phyloP scores from a whole-genome alignment of 106 monocot species.

The Acanthochlamys bracteata region DNA sequence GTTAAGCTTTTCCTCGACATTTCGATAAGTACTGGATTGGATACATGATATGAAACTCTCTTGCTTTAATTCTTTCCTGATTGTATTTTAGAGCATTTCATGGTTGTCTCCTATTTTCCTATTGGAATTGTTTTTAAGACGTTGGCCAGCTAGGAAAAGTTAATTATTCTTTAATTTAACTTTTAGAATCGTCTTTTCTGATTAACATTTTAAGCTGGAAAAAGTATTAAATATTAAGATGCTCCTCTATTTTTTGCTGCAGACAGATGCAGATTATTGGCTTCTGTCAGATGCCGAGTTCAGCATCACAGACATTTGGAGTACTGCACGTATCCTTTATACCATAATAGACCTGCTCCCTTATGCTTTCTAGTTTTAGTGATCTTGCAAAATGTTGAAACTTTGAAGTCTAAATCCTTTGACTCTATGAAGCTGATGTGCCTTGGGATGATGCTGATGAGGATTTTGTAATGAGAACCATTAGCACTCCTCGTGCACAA shows the following conservation, averaged over 20 bases:
- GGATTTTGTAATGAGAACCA: slow-evolving; percentile 9
- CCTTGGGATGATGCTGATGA: slow-evolving; percentile 35
- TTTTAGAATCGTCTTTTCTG: too few species aligned
- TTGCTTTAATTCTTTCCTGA: too few species aligned
- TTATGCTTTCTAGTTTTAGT: not conserved
- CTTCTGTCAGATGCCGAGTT: slow-evolving; percentile 50
- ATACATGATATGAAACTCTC: too few species aligned
- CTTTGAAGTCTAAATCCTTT: not conserved
- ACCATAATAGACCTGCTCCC: not conserved
- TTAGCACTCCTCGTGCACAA: slow-evolving; percentile 19
- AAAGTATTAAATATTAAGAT: not conserved
- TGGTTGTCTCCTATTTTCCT: too few species aligned
- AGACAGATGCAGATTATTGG: slow-evolving; percentile 68
- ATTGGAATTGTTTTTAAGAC: too few species aligned
- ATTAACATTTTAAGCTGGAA: too few species aligned
- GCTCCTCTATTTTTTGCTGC: slow-evolving; percentile 16
- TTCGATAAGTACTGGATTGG: too few species aligned
- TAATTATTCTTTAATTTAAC: too few species aligned
- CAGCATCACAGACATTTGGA: slow-evolving; percentile 59
- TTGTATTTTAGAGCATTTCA: too few species aligned
- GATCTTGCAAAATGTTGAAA: not conserved
- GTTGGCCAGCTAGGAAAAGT: too few species aligned
- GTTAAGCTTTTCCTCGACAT: too few species aligned
- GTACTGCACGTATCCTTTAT: slow-evolving; percentile 35
- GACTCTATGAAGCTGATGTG: slow-evolving; percentile 18